Conservation (phyloP, 257 asterid genomes). For the Mitragyna speciosa region DNA sequence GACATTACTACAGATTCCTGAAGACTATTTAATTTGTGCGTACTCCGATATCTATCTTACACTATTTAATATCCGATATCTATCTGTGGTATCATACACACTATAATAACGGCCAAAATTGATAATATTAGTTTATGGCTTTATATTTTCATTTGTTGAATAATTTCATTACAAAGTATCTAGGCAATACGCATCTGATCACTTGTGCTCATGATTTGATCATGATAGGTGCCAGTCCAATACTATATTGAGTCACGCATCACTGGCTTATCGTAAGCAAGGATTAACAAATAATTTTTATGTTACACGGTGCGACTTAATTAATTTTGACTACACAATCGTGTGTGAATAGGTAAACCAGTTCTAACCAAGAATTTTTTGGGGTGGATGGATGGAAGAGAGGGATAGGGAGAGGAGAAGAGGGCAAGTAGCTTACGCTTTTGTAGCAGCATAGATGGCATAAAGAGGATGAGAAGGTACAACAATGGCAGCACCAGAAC, state of each 20-base stretch:
- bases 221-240: neutral
- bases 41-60: too few relatives aligned
- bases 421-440: conserved; percentile 57
- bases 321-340: neutral
- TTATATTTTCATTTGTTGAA: too few relatives aligned
- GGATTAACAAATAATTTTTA: neutral
- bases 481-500: conserved; percentile 73
- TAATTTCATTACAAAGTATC: too few relatives aligned
- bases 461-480: conserved; percentile 88
- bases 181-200: too few relatives aligned
- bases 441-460: conserved; percentile 85
- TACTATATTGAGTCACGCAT: neutral
- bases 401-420: neutral
- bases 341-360: neutral
- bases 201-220: too few relatives aligned
- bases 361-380: neutral
- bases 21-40: too few relatives aligned
- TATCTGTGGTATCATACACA: too few relatives aligned
- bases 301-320: neutral
- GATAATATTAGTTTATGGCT: too few relatives aligned
- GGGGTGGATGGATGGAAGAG: neutral
- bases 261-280: neutral
- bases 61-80: too few relatives aligned
- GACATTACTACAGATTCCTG: too few relatives aligned
- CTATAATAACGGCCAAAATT: too few relatives aligned